These are phyloP conservation scores for Diplogelasinospora grovesii DNA, from an alignment of 495 filamentous ascomycete genomes.

Conservation along the genomic window DNA sequence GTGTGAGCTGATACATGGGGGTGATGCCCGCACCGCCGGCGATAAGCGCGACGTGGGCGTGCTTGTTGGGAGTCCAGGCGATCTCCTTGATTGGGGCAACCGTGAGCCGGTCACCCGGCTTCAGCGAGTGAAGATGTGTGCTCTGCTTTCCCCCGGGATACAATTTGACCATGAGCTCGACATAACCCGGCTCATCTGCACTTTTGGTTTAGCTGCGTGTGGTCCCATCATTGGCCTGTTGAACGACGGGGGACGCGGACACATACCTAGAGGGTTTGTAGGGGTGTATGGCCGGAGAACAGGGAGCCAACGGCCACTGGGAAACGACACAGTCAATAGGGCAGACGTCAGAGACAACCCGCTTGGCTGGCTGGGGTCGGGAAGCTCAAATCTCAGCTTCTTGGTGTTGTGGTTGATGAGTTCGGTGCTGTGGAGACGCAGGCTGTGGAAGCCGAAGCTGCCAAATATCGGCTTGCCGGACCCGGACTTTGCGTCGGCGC, in stretches of 20 bases:
- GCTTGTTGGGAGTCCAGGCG: constrained; percentile 50
- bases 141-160: constrained; percentile 60
- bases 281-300: constrained; percentile 56
- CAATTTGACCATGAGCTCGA: constrained; percentile 57
- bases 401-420: constrained; percentile 61
- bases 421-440: constrained; percentile 45
- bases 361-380: constrained; percentile 39
- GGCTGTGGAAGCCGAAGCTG: constrained; percentile 30
- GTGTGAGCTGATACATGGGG: constrained; percentile 55
- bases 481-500: background rate
- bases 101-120: constrained; percentile 51
- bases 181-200: constrained; percentile 44
- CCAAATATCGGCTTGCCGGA: constrained; percentile 21
- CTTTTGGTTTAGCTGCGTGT: no score
- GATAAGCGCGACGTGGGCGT: constrained; percentile 49
- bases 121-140: constrained; percentile 53
- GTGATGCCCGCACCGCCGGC: constrained; percentile 61
- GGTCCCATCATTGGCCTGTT: no score
- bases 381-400: constrained; percentile 54
- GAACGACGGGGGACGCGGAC: no score
- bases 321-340: constrained; percentile 48
- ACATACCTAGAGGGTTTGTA: constrained; percentile 46
- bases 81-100: constrained; percentile 47
- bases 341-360: constrained; percentile 51
- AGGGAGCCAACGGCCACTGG: constrained; percentile 45